phyloP scores from a whole-genome alignment of 306 rosid species.

The Trichosanthes cucumerina region DNA sequence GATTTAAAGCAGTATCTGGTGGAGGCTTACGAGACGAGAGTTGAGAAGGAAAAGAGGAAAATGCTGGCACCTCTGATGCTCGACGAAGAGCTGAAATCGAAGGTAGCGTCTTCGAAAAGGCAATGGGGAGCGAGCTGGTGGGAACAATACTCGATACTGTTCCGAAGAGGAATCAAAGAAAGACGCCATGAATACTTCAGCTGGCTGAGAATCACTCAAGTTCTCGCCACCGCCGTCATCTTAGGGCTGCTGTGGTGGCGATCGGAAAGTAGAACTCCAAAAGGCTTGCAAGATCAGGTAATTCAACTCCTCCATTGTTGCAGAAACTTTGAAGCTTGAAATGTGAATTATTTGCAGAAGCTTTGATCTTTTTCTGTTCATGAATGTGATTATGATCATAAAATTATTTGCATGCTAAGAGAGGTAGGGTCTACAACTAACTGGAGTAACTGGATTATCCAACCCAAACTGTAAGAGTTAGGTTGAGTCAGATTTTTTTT shows the following conservation, averaged over 20 bases:
- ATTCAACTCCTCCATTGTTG: neutral
- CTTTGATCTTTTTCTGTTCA: neutral
- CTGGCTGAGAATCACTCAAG: conserved; percentile 95
- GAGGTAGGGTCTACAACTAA: too few species aligned
- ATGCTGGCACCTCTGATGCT: conserved; percentile 43
- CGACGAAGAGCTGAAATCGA: conserved; percentile 54
- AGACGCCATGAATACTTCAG: conserved; percentile 83
- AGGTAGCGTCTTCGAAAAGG: conserved; percentile 35
- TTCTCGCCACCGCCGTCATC: conserved; percentile 82
- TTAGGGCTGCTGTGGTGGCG: conserved; percentile 98
- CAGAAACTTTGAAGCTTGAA: neutral
- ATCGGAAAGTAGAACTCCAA: conserved; percentile 47
- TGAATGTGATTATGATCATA: neutral
- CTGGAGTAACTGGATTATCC: too few species aligned
- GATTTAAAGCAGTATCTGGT: conserved; percentile 53
- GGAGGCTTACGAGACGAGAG: conserved; percentile 70
- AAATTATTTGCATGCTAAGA: neutral
- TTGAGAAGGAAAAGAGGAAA: conserved; percentile 67
- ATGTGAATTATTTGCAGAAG: neutral
- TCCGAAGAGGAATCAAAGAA: conserved; percentile 81
- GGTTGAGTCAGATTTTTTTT: too few species aligned
- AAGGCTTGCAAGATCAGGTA: conserved; percentile 89
- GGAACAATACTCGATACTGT: conserved; percentile 65
- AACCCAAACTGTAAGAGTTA: too few species aligned
- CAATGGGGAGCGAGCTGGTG: conserved; percentile 91